Evolutionary conservation across 192 early-diverging fungal genomes (phyloP), one percentile per base, ranked within the genome.

Genomic region (Umbelopsis sp.): DNA sequence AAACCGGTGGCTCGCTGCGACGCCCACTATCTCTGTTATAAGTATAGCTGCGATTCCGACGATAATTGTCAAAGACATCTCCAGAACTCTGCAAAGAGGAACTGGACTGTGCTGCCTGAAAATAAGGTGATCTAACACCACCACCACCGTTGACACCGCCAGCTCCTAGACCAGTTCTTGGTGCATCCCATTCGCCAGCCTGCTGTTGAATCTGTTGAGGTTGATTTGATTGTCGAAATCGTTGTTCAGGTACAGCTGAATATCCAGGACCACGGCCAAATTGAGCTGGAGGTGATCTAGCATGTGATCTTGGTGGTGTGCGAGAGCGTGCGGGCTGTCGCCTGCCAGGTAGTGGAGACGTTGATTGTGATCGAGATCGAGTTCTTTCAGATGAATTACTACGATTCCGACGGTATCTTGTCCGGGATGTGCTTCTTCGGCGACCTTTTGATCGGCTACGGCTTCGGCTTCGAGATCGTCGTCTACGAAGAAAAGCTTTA

Each of bases 31-130:
- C 51, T 25, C 66, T 48, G 47, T 68, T 61, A 49, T 49, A 68
- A n/a, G 66, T 66, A 44, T 73, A 66, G 20, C 66, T 71, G 22
- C 64, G 47, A 30, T 71, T 71, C 27, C 64, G 33, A 23, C 71
- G 49, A 51, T 66, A 71, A 35, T 46, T 65, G 44, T 71, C 71
- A 51, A 66, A 71, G 15, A 45, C 71, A 71, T 71, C 71, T 4
- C 46, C 16, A 10, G 35, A 35, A 25, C 46, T 51, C 11, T 50
- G 49, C n/a, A 53, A 45, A 9, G 0, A 6, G 7, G 37, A 6
- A 41, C 0, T 41, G 37, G 37, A 41, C 22, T 23, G 21, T 61
- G 16, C 11, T 25, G 27, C 11, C 12, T 13, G 30, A 16, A 16
- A 15, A 7, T 16, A 61, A 5, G 30, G 2, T 27, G 22, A 5